Evolutionary conservation across 805 yeast species (phyloP).

Genomic region (Ogataea pignaliae): DNA sequence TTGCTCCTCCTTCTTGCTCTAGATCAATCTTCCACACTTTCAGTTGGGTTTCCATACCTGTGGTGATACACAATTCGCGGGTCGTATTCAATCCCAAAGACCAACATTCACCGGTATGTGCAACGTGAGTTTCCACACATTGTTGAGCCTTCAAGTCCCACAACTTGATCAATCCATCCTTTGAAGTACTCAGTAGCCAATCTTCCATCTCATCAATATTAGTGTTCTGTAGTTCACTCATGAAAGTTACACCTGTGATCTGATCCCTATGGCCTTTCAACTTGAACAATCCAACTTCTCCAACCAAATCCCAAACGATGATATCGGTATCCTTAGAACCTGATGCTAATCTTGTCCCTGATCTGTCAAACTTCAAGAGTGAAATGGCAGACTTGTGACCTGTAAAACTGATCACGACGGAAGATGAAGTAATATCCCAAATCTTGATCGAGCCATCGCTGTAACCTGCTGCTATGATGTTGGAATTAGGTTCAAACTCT

Average conservation of each 20-base stretch:
- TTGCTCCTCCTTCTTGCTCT: slow-evolving; percentile 39
- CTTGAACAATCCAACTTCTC: slow-evolving; percentile 84
- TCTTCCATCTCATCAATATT: slow-evolving; percentile 54
- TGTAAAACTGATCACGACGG: slow-evolving; percentile 73
- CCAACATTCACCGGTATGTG: slow-evolving; percentile 95
- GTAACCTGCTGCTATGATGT: slow-evolving; percentile 83
- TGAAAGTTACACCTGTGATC: slow-evolving; percentile 68
- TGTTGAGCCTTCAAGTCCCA: slow-evolving; percentile 92
- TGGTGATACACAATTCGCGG: slow-evolving; percentile 50
- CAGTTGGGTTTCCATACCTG: slow-evolving; percentile 76
- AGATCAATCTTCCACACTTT: slow-evolving; percentile 79
- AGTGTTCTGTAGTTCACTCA: slow-evolving; percentile 30
- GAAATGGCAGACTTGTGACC: slow-evolving; percentile 91
- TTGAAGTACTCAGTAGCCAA: slow-evolving; percentile 71
- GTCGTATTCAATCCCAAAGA: slow-evolving; percentile 46
- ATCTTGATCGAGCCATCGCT: slow-evolving; percentile 83
- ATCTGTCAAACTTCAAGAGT: slow-evolving; percentile 60
- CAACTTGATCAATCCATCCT: slow-evolving; percentile 86
- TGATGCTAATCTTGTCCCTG: slow-evolving; percentile 81
- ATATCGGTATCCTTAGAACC: slow-evolving; percentile 84
- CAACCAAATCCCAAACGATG: slow-evolving; percentile 92
- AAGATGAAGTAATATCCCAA: slow-evolving; percentile 83
- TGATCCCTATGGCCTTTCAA: slow-evolving; percentile 86
- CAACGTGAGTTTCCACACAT: slow-evolving; percentile 91
- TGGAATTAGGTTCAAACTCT: slow-evolving; percentile 55